A percentile compares a stretch with the other conserved stretches of the same genome.
These are phyloP conservation scores for Mycotypha africana DNA, from an alignment of 371 early-diverging fungal species.

Conservation along the genomic window DNA sequence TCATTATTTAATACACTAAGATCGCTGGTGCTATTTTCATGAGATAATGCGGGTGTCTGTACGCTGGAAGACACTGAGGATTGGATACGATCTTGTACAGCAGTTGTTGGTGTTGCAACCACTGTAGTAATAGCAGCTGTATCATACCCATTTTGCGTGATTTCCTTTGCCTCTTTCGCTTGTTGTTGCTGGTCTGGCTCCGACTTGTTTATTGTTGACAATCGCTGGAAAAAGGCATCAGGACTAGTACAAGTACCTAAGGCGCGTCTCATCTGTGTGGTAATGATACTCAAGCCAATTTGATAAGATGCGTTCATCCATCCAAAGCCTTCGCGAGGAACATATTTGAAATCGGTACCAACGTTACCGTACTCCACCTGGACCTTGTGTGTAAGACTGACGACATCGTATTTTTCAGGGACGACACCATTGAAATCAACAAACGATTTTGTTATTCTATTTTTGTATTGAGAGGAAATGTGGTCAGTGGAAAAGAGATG, in stretches of 20 bases:
- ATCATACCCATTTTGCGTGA: slow-evolving; percentile 31
- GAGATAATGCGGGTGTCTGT: background rate
- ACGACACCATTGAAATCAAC: slow-evolving; percentile 42
- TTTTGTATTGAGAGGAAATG: background rate
- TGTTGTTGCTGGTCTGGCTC: too few relatives aligned
- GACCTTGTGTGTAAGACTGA: slow-evolving; percentile 81
- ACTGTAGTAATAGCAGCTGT: slow-evolving; percentile 29
- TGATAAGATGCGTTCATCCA: slow-evolving; percentile 96
- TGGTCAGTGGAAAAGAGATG: too few relatives aligned
- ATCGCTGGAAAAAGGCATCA: slow-evolving; percentile 52
- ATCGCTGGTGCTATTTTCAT: background rate
- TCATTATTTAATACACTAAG: background rate
- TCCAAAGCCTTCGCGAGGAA: slow-evolving; percentile 93
- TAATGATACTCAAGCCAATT: slow-evolving; percentile 76
- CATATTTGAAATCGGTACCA: slow-evolving; percentile 88
- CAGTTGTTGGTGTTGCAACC: slow-evolving; percentile 2
- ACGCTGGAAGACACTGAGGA: too few relatives aligned
- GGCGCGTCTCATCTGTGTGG: slow-evolving; percentile 67
- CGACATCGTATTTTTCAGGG: slow-evolving; percentile 95
- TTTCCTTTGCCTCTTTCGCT: slow-evolving; percentile 20
- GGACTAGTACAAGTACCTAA: slow-evolving; percentile 79
- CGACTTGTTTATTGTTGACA: slow-evolving; percentile 1
- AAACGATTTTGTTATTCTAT: slow-evolving; percentile 83
- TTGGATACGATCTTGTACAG: background rate
- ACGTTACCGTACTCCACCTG: slow-evolving; percentile 95